These are phyloP conservation scores for Pseudomonodictys pantanalensis DNA, from an alignment of 495 filamentous ascomycete genomes.

Conservation along the genomic window DNA sequence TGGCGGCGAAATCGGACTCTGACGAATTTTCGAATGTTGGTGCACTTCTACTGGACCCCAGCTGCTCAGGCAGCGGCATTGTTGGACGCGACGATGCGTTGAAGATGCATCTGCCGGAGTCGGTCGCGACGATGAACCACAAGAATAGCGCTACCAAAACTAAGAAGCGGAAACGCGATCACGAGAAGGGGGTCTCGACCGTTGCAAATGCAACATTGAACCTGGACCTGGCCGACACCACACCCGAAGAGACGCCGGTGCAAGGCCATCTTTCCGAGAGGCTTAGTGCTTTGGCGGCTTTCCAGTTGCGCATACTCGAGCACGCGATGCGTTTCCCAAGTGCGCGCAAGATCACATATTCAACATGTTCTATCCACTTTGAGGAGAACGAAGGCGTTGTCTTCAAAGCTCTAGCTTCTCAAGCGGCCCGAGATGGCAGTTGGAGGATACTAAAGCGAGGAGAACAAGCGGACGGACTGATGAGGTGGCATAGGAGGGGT, in stretches of 20 bases:
- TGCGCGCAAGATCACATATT: slow-evolving; percentile 79
- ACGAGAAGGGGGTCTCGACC: background rate
- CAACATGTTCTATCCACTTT: slow-evolving; percentile 83
- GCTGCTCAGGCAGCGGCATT: slow-evolving; percentile 92
- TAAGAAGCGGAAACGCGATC: slow-evolving; percentile 43
- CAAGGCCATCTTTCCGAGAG: slow-evolving; percentile 42
- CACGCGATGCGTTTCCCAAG: slow-evolving; percentile 74
- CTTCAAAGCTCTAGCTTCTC: slow-evolving; percentile 59
- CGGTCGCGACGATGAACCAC: background rate
- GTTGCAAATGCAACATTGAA: slow-evolving; percentile 34
- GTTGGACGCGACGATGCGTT: slow-evolving; percentile 78
- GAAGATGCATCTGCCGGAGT: slow-evolving; percentile 51
- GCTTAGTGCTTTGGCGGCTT: slow-evolving; percentile 53
- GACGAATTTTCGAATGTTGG: slow-evolving; percentile 57
- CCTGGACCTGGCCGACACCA: slow-evolving; percentile 42
- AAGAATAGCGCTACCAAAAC: slow-evolving; percentile 28
- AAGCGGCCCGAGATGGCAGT: slow-evolving; percentile 62
- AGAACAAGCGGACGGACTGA: slow-evolving; percentile 68
- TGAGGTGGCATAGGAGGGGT: slow-evolving; percentile 70
- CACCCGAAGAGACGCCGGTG: slow-evolving; percentile 35
- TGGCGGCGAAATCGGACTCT: slow-evolving; percentile 63
- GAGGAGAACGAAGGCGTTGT: slow-evolving; percentile 90
- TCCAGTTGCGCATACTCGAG: slow-evolving; percentile 40
- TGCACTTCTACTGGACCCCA: slow-evolving; percentile 82
- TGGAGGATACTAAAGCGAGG: slow-evolving; percentile 72